Evolutionary conservation across 495 filamentous ascomycete species (phyloP).

Genomic region (Cenococcum geophilum): DNA sequence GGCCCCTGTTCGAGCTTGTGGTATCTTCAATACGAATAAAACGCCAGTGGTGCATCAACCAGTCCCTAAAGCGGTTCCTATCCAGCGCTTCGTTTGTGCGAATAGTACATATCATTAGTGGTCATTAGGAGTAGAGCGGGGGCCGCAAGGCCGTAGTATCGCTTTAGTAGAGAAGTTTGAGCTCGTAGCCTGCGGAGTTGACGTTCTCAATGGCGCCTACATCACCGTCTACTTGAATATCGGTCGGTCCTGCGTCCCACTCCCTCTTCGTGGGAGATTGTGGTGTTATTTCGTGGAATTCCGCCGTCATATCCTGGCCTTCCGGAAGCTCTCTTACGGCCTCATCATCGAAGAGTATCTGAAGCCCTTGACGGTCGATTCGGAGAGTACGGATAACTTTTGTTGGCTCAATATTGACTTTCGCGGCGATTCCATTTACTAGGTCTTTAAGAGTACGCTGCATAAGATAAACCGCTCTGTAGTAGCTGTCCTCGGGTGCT

Average conservation of each 20-base stretch:
- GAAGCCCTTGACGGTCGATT: constrained; percentile 63
- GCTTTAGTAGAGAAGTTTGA: constrained; percentile 39
- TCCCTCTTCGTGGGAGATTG: constrained; percentile 34
- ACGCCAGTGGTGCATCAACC: constrained; percentile 11
- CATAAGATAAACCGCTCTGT: constrained; percentile 82
- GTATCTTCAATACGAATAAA: constrained; percentile 25
- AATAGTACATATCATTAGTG: constrained; percentile 31
- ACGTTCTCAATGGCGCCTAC: constrained; percentile 33
- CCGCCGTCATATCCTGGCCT: constrained; percentile 80
- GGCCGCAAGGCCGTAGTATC: neutral
- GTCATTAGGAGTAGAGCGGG: constrained; percentile 2
- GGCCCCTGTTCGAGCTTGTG: constrained; percentile 20
- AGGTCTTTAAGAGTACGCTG: constrained; percentile 68
- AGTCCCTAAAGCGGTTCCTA: constrained; percentile 13
- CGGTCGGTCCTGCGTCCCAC: constrained; percentile 40
- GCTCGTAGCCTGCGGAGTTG: constrained; percentile 38
- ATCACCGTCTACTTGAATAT: constrained; percentile 41
- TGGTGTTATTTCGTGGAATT: constrained; percentile 46
- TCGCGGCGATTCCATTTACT: constrained; percentile 60
- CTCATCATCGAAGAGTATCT: constrained; percentile 86
- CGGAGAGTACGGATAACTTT: constrained; percentile 64
- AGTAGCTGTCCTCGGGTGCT: constrained; percentile 54
- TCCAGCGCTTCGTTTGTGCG: constrained; percentile 23
- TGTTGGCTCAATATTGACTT: constrained; percentile 68
- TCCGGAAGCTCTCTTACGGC: constrained; percentile 80